Percentiles rank a stretch among this genome's conserved stretches.
phyloP scores from a whole-genome alignment of 192 early-diverging fungal species.

The Fimicolochytrium jonesii region DNA sequence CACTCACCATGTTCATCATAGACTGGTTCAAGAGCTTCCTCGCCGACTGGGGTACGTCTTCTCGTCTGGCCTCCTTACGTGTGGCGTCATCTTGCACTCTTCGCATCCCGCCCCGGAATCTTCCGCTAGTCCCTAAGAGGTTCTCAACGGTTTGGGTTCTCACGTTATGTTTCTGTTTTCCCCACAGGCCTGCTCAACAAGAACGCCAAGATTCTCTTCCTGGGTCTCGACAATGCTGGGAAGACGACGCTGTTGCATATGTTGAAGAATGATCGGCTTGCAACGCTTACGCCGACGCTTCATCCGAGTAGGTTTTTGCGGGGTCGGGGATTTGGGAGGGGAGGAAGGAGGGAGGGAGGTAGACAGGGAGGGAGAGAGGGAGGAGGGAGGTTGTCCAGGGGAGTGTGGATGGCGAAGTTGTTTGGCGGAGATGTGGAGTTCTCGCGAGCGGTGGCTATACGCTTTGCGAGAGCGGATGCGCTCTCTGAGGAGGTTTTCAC shows the following conservation, averaged over 20 bases:
- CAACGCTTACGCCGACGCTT: slow-evolving; percentile 89
- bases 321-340: too few species aligned
- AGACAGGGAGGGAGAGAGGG: too few species aligned
- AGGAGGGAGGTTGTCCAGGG: too few species aligned
- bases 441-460: too few species aligned
- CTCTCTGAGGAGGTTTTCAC: too few species aligned
- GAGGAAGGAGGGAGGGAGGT: too few species aligned
- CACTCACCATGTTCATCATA: slow-evolving; percentile 90
- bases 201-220: slow-evolving; percentile 97
- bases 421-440: too few species aligned
- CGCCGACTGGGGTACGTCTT: slow-evolving; percentile 74
- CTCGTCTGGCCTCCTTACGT: neutral
- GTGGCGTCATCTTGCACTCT: neutral
- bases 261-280: slow-evolving; percentile 98
- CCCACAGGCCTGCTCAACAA: slow-evolving; percentile 92
- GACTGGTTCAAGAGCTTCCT: slow-evolving; percentile 98
- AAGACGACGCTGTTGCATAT: slow-evolving; percentile 99
- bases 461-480: too few species aligned
- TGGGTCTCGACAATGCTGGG: slow-evolving; percentile 96
- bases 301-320: slow-evolving; percentile 97
- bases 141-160: neutral
- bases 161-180: neutral
- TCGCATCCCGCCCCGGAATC: neutral
- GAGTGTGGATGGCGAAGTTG: too few species aligned
- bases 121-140: neutral